Base-by-base conservation (phyloP, 352 stramenopile species). In the Phytopythium vexans region DNA sequence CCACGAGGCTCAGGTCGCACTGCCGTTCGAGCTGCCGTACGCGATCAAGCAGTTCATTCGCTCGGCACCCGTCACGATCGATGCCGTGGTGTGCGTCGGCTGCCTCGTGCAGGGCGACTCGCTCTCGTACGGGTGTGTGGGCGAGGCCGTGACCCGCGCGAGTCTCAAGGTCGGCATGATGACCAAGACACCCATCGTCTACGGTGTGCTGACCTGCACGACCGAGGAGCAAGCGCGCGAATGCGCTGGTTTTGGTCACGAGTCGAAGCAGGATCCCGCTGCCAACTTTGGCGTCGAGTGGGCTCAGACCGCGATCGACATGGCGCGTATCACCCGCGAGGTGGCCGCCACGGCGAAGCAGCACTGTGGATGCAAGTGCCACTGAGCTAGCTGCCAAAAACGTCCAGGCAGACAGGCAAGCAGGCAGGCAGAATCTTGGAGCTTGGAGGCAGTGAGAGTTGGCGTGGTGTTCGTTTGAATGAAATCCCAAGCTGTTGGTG, bases 301-400 rank as follows among this genome's bases (percentile, higher is more conserved):
- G 89, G 91, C 82, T 32, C 92, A 91, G 55, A 94, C 86, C 33
- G 89, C 91, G 7, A 85, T 97, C n/a, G 83, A 95, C 71, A 97
- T 97, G 91, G 88, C 85, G 33, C 48, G 16, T 27, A 38, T 50
- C 31, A 56, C 42, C 41, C 31, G 31, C 16, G 41, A 42, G 42
- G 40, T 33, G 15, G 14, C 15, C 3, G 41, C 35, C 15, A 38
- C 32, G 40, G 14, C 14, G 41, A 40, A 31, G n/a, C 44, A 43
- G 41, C 12, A 14, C n/a, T 56, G 51, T 34, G 27, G 16, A 21
- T 56, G 51, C 16, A 8, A 36, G 33, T 56, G 51, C 41, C 51
- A 56, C 41, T 49, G 6, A 32, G 15, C 44, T 16, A 39, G 34
- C 11, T 27, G 21, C 21, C 21, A 27, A 27, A 27, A 27, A 27